Percentiles rank a stretch among this genome's conserved stretches.
These are phyloP conservation scores for Symbiodinium pilosum DNA, from an alignment of 73 alveolate genomes.

Conservation along the genomic window DNA sequence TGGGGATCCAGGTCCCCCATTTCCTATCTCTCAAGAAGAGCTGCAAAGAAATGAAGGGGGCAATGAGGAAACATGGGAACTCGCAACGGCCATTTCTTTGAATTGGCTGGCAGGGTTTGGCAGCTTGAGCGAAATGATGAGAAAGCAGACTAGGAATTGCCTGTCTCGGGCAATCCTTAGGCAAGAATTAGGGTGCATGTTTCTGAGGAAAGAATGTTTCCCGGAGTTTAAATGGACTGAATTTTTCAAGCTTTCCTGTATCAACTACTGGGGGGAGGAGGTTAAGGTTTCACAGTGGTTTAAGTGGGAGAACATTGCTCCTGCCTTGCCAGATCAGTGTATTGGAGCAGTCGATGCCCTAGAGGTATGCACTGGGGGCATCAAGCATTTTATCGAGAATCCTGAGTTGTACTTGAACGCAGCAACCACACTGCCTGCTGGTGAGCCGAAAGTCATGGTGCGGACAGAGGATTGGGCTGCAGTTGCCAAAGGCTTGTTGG, in stretches of 20 bases:
- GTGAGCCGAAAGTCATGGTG: neutral
- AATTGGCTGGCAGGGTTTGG: neutral
- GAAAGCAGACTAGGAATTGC: neutral
- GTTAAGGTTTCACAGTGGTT: conserved; percentile 4
- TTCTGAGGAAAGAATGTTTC: neutral
- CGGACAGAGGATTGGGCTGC: neutral
- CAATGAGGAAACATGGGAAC: neutral
- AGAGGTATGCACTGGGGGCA: neutral
- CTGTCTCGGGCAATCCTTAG: neutral
- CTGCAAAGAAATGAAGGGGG: neutral
- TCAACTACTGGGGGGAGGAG: conserved; percentile 36
- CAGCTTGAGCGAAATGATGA: neutral
- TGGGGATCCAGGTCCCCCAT: neutral
- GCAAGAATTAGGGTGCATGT: neutral
- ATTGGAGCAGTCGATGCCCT: neutral
- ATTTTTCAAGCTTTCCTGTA: neutral
- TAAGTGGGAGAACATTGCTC: neutral
- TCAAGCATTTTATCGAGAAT: neutral
- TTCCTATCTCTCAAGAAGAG: neutral
- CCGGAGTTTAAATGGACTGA: neutral
- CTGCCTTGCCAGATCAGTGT: neutral
- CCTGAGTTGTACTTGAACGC: neutral
- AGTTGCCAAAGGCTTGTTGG: neutral
- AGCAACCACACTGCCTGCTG: neutral
- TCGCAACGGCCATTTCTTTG: neutral